These are phyloP conservation scores for Trichomonascaceae sp. DNA, from an alignment of 1,139 yeast species.

Conservation along the genomic window DNA sequence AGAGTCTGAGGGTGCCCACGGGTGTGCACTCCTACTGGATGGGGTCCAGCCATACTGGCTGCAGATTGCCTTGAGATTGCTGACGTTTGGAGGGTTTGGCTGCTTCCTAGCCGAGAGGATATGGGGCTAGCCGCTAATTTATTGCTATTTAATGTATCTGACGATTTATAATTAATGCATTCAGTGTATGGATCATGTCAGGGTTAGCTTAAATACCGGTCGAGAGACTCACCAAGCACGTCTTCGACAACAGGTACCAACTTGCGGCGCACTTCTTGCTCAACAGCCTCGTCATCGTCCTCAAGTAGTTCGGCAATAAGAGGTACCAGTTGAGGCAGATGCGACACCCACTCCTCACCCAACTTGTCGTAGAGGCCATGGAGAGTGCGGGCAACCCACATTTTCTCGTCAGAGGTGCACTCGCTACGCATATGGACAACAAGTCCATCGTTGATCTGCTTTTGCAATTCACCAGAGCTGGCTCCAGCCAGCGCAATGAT, in stretches of 20 bases:
- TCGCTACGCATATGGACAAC: conserved; percentile 41
- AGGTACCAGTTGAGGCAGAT: conserved; percentile 91
- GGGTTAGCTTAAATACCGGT: conserved; percentile 81
- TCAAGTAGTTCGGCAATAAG: conserved; percentile 88
- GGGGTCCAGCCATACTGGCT: conserved; percentile 19
- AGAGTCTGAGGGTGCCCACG: conserved; percentile 55
- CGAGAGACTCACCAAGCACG: conserved; percentile 89
- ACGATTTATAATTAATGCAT: too few species aligned
- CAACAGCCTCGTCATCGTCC: conserved; percentile 91
- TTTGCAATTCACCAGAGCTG: conserved; percentile 69
- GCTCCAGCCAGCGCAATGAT: conserved; percentile 63
- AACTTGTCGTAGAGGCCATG: conserved; percentile 77
- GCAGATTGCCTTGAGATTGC: conserved; percentile 16
- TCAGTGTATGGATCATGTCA: too few species aligned
- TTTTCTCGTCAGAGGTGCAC: conserved; percentile 39
- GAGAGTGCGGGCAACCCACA: conserved; percentile 73
- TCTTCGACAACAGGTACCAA: conserved; percentile 83
- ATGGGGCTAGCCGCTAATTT: too few species aligned
- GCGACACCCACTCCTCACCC: conserved; percentile 88
- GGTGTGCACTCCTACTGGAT: conserved; percentile 21
- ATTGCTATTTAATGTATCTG: too few species aligned
- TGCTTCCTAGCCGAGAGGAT: conserved; percentile 22
- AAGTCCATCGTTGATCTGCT: conserved; percentile 42
- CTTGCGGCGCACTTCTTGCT: conserved; percentile 82
- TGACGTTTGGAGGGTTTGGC: conserved; percentile 25